phyloP scores from a whole-genome alignment of 1,139 yeast species.

The Geotrichum klebahnii region DNA sequence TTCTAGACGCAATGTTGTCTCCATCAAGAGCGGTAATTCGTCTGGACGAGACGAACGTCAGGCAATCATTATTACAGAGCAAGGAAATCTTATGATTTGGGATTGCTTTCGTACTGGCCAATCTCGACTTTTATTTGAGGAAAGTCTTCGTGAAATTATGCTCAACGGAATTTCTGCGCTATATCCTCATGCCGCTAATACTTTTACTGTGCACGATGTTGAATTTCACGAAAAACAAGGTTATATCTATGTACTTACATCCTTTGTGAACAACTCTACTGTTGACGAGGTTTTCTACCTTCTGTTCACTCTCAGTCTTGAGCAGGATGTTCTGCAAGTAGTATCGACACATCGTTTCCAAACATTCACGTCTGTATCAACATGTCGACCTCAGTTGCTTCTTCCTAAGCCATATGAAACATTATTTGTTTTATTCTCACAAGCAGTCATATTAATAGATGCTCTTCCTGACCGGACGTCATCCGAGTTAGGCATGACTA shows the following conservation, averaged over 20 bases:
- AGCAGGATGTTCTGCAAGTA: slow-evolving; percentile 51
- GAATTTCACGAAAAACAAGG: slow-evolving; percentile 37
- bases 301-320: slow-evolving; percentile 55
- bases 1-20: slow-evolving; percentile 50
- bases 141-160: slow-evolving; percentile 39
- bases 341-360: slow-evolving; percentile 59
- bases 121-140: slow-evolving; percentile 40
- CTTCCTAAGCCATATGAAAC: slow-evolving; percentile 61
- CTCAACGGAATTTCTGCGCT: slow-evolving; percentile 42
- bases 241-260: slow-evolving; percentile 51
- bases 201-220: slow-evolving; percentile 51
- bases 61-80: slow-evolving; percentile 41
- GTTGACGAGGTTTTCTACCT: slow-evolving; percentile 23
- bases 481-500: slow-evolving; percentile 37
- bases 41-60: slow-evolving; percentile 52
- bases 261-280: slow-evolving; percentile 35
- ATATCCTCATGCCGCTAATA: slow-evolving; percentile 44
- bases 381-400: slow-evolving; percentile 48
- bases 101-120: slow-evolving; percentile 47
- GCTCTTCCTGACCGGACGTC: slow-evolving; percentile 46
- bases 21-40: slow-evolving; percentile 56
- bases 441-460: slow-evolving; percentile 64
- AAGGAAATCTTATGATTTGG: slow-evolving; percentile 48
- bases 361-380: slow-evolving; percentile 40
- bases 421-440: slow-evolving; percentile 59